Evolutionary conservation across 106 monocot genomes (phyloP).

Genomic region (Dactylorhiza incarnata): DNA sequence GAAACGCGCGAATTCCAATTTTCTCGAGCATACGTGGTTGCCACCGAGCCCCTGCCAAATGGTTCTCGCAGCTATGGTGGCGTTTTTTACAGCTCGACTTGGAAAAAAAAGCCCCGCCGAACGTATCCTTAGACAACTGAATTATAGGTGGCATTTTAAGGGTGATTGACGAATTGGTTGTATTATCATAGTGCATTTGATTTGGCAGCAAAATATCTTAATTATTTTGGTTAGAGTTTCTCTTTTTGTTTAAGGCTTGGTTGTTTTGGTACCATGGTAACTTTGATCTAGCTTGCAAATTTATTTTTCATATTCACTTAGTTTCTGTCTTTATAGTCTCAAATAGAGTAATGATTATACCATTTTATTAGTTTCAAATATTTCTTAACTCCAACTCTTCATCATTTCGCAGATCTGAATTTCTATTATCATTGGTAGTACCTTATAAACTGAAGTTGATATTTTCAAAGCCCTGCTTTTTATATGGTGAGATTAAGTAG

Average conservation of each 20-base stretch:
- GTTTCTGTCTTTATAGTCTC: not conserved
- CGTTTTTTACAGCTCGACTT: too few relatives aligned
- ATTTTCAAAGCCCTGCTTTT: not conserved
- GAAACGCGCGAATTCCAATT: too few relatives aligned
- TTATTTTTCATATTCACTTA: not conserved
- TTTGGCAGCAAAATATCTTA: not conserved
- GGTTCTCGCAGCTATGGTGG: too few relatives aligned
- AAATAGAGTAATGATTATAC: not conserved
- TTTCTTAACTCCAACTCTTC: not conserved
- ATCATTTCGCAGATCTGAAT: not conserved
- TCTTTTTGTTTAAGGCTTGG: not conserved
- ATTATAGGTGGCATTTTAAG: not conserved
- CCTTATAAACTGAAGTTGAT: not conserved
- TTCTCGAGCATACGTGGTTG: too few relatives aligned
- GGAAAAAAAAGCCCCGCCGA: too few relatives aligned
- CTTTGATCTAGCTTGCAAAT: not conserved
- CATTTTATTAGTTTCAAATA: not conserved
- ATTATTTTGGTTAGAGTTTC: not conserved
- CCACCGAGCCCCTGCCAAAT: too few relatives aligned
- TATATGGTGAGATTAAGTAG: not conserved
- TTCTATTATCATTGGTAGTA: not conserved
- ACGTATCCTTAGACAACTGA: too few relatives aligned
- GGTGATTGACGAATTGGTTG: not conserved
- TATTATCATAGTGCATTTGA: not conserved
- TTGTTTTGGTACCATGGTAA: not conserved